phyloP scores from a whole-genome alignment of 495 filamentous ascomycete genomes.

The Hypomontagnella monticulosa region DNA sequence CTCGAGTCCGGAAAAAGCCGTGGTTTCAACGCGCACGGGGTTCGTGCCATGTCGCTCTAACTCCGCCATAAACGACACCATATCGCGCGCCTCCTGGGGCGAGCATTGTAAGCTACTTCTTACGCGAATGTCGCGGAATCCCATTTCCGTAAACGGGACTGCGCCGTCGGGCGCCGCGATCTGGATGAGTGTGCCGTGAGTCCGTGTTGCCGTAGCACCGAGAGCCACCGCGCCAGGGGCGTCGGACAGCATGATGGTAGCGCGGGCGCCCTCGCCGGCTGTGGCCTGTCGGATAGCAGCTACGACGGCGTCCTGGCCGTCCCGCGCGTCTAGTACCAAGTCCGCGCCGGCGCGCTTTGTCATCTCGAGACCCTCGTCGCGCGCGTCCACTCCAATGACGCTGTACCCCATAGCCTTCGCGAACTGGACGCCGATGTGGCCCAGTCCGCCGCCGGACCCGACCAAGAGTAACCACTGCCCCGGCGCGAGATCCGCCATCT shows the following conservation, averaged over 20 bases:
- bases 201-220: constrained; percentile 61
- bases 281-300: constrained; percentile 58
- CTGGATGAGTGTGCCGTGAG: constrained; percentile 65
- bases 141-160: constrained; percentile 62
- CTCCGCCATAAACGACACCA: constrained; percentile 63
- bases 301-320: constrained; percentile 55
- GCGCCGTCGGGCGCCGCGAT: constrained; percentile 62
- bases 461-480: constrained; percentile 63
- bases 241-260: constrained; percentile 59
- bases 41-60: constrained; percentile 39
- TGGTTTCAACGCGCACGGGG: constrained; percentile 57
- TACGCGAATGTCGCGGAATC: constrained; percentile 65
- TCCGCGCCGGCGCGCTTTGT: constrained; percentile 57
- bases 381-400: constrained; percentile 65
- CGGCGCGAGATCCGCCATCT: constrained; percentile 52
- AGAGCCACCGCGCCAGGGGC: constrained; percentile 54
- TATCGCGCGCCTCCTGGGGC: constrained; percentile 56
- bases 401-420: constrained; percentile 46
- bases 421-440: constrained; percentile 63
- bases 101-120: constrained; percentile 60
- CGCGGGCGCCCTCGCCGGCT: constrained; percentile 56
- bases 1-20: constrained; percentile 62
- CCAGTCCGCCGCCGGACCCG: constrained; percentile 67
- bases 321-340: constrained; percentile 61
- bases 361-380: constrained; percentile 62